Evolutionary conservation across 345 rosid genomes (phyloP), one percentile per base, ranked within the genome.

Genomic region (Pelargonium nanum): DNA sequence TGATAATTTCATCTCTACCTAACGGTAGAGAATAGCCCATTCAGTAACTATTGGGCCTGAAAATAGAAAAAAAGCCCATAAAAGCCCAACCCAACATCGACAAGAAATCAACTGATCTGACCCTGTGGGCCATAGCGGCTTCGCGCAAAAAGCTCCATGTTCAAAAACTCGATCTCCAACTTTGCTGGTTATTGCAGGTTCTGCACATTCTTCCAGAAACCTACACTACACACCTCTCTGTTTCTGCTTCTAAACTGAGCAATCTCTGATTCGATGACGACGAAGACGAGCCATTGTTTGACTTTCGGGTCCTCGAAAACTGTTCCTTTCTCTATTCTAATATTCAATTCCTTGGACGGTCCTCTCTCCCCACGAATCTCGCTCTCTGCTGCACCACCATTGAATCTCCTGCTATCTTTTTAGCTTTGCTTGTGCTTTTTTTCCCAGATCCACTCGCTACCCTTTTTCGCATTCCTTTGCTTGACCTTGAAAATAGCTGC

Each of bases 251-350:
- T n/a, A n/a, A n/a, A 52, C 21, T 4, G 6, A 52, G 55, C 21
- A 20, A 19, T 52, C n/a, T n/a, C n/a, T n/a, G n/a, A n/a, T n/a
- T 15, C 53, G 22, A 52, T 9, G 55, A 10, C 10, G 48, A 40
- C 9, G 48, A n/a, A n/a, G n/a, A n/a, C n/a, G 44, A 20, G 17
- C 22, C 19, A 26, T 32, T 58, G 12, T 68, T 74, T 73, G 80
- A 78, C 80, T 73, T 73, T 67, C 26, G 59, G 21, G 44, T 17
- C 71, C 73, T 81, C 70, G 77, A 28, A 64, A 73, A 34, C 44
- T 28, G 75, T 13, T 54, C 68, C 44, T 12, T 24, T 9, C 48
- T n/a, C 23, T 59, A 55, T 4, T 10, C 17, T 8, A 15, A 55
- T 69, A 64, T 64, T 74, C 65, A 66, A 69, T 61, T 58, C 34